Base-by-base conservation (phyloP, 257 asterid genomes). In the Nicotiana sylvestris region DNA sequence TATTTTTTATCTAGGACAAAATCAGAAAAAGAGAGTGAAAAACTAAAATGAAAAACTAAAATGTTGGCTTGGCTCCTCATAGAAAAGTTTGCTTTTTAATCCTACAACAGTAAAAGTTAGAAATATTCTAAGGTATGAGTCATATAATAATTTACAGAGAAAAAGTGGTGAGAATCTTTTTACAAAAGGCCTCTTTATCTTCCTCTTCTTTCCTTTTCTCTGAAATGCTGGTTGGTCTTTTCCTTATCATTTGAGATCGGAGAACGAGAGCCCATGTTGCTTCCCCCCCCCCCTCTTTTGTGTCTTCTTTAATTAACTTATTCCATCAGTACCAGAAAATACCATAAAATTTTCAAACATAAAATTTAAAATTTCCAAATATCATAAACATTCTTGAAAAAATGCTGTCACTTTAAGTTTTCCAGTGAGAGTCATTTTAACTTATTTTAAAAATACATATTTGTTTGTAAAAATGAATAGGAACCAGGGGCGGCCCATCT, bases 151-250 rank as follows among this genome's bases (percentile, higher is more conserved):
- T 51, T 51, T 76, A 76, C 80, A 51, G 39, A 39, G 21, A 21
- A 74, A 17, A 76, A 51, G 64, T 76, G 27, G 29, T 3, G 7
- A 25, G 80, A 76, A 76, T 76, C 64, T 76, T 66, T 65, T 66
- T 32, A 66, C 46, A 66, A 62, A 30, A 66, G 72, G 43, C 1
- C 2, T 30, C 25, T 66, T 25, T 76, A 2, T 51, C 4, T 74
- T 29, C 33, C 76, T 85, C 62, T 86, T 72, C 86, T 84, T 87
- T 84, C 90, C 56, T 67, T 91, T 80, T 89, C 90, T 80, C 81
- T 4, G 77, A 61, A 67, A 74, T 88, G 85, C 82, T 85, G 81
- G 84, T 89, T 83, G 85, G 85, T 86, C 86, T n/a, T 87, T 85
- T 88, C 84, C 83, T 84, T 86, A 15, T 66, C 85, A 84, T 53